Base-by-base conservation (phyloP, 2,329 filamentous ascomycete genomes). In the Pseudocercospora eumusae region DNA sequence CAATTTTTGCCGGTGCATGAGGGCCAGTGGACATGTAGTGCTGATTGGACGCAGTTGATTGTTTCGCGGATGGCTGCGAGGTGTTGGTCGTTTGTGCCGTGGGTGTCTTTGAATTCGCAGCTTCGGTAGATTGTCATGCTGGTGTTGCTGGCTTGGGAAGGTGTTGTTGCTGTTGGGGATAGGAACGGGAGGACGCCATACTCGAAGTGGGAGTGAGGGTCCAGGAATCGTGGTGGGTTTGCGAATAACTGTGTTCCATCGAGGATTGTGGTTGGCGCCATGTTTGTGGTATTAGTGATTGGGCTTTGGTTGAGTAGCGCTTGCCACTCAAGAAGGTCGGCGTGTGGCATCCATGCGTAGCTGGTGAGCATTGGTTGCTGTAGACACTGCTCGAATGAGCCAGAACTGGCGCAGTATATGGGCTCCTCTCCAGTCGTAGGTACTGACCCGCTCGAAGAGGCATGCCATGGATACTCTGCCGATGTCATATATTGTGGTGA, bases 11-110 rank as follows among this genome's bases (percentile, higher is more conserved):
- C 50, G n/a, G 50, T 54, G 27, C 50, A 36, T 20, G 50, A 54
- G 10, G 50, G 50, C 50, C 25, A 36, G 10, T 54, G n/a, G n/a
- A n/a, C n/a, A n/a, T n/a, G 50, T 7, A 54, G 15, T 0, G 50
- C 50, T 8, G 50, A 31, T n/a, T 31, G 27, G 8, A 54, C 50
- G 9, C 50, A 36, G 7, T 33, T 11, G 23, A 54, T 54, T 31
- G 50, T 18, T n/a, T 54, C 50, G 23, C 27, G 50, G 50, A 54
- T 33, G 15, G 50, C 50, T 36, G 21, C 50, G 25, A 54, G 50
- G 21, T 54, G 50, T 54, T 36, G 50, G 50, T 54, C 50, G 21
- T 54, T 27, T n/a, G 50, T 36, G 50, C 50, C 50, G 7, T 36
- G 50, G 50, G 36, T 21, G 50, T 54, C 25, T 18, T 54, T 31